Percentiles rank a stretch among this genome's conserved stretches.
phyloP scores from a whole-genome alignment of 208 protist species.

The Acanthamoeba triangularis region DNA sequence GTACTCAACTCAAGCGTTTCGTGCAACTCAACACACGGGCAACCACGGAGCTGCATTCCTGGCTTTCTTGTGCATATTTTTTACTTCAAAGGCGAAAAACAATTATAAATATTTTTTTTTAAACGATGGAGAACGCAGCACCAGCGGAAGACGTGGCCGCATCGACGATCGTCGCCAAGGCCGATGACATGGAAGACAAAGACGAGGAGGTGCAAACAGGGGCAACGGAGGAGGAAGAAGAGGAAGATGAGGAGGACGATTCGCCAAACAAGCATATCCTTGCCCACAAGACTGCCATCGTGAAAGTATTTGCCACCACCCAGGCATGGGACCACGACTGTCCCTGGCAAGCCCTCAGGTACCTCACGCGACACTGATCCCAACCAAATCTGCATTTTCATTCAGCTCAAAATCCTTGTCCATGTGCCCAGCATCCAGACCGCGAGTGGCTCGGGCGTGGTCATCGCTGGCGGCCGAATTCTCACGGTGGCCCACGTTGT shows the following conservation, averaged over 20 bases:
- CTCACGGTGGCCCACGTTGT: constrained; percentile 76
- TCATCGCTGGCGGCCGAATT: constrained; percentile 45
- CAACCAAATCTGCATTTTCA: background rate
- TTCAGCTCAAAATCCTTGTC: background rate
- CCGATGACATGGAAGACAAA: background rate
- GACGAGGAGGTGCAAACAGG: background rate
- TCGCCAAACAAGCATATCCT: background rate
- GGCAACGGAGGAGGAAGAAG: background rate
- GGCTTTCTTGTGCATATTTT: too few species aligned
- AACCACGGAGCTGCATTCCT: too few species aligned
- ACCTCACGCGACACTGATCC: background rate
- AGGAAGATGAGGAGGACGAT: background rate
- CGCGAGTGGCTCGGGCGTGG: constrained; percentile 13
- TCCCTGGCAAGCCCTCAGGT: constrained; percentile 68
- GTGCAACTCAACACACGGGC: too few species aligned
- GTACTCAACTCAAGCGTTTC: too few species aligned
- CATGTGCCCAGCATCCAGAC: background rate
- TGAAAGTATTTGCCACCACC: constrained; percentile 63
- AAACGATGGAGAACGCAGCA: background rate
- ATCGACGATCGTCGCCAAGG: too few species aligned
- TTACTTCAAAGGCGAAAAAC: background rate
- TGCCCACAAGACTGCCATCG: constrained; percentile 31
- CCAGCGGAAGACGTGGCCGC: background rate
- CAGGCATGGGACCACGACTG: constrained; percentile 55
- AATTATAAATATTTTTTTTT: background rate